Percentiles rank a stretch among this genome's conserved stretches.
These are phyloP conservation scores for Euphrasia confusa DNA, from an alignment of 257 asterid genomes.

Conservation along the genomic window DNA sequence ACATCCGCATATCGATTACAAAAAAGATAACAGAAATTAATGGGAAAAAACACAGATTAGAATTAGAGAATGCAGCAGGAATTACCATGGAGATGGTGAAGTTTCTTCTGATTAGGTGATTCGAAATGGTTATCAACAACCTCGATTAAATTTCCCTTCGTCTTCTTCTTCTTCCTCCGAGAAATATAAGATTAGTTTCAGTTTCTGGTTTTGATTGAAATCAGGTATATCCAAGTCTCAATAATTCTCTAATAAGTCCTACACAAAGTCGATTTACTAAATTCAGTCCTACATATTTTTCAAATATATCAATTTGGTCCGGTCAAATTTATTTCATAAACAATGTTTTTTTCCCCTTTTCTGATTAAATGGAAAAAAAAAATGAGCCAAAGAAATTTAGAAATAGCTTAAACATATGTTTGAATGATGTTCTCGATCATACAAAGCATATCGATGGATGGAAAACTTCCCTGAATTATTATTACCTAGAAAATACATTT, in stretches of 20 bases:
- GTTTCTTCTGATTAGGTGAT: slow-evolving; percentile 11
- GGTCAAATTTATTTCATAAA: too few relatives aligned
- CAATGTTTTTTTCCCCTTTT: too few relatives aligned
- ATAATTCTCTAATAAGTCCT: too few relatives aligned
- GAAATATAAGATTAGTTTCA: background rate
- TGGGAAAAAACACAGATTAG: background rate
- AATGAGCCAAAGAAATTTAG: background rate
- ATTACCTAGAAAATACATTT: slow-evolving; percentile 20
- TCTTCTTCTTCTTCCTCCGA: background rate
- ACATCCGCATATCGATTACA: background rate
- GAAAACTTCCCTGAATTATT: background rate
- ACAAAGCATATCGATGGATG: background rate
- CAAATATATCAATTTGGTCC: slow-evolving; percentile 7
- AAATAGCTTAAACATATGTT: too few relatives aligned
- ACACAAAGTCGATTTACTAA: background rate
- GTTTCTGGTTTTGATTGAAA: slow-evolving; percentile 5
- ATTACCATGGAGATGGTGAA: slow-evolving; percentile 24
- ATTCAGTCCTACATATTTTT: slow-evolving; percentile 1
- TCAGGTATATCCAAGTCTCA: background rate
- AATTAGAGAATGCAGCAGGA: background rate
- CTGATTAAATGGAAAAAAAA: background rate
- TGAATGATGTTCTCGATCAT: too few relatives aligned
- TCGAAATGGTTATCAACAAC: background rate
- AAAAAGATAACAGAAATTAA: background rate
- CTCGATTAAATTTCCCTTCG: background rate